Evolutionary conservation across 2,329 filamentous ascomycete genomes (phyloP), one percentile per base, ranked within the genome.

Genomic region (Aspergillus sp.): DNA sequence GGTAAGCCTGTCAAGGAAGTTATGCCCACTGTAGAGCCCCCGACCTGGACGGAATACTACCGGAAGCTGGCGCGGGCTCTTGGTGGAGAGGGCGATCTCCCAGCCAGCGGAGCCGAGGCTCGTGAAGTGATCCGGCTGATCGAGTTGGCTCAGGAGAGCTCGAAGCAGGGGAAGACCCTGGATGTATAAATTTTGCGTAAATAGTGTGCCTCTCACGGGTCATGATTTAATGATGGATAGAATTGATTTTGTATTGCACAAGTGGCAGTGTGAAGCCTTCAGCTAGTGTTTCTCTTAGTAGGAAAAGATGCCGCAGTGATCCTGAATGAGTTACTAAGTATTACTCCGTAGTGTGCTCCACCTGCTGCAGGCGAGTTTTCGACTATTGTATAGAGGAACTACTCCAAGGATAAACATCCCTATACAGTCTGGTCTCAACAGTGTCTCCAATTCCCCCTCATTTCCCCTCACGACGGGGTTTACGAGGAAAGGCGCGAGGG

Each of bases 1-100:
- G 85, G 81, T 45, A 80, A 80, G 61, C 76, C 85, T 3, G 79
- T 77, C 57, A 82, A 82, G 57, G 78, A 81, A 55, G 73, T 78
- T 1, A 80, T 81, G 45, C 84, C 85, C 1, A 89, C 87, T 2
- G 79, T 89, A 2, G 79, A 87, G 70, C 87, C 89, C 0, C 74
- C 75, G n/a, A 92, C 89, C 3, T 95, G 91, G 74, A 80, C 80
- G 21, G 83, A 85, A 67, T 89, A 91, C 64, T 94, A 93, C 74
- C 74, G 77, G 28, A 75, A 77, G 56, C 77, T 87, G 60, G 83
- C 79, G 3, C 78, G 80, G 47, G 84, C 85, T 39, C 70, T 87
- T 52, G 72, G 72, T n/a, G 83, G 82, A n/a, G 76, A 82, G 66
- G 80, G 77, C 1, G 76, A 80, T 7, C 77, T 86, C 25, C 84